Evolutionary conservation across 2,329 filamentous ascomycete genomes (phyloP), one percentile per base, ranked within the genome.

Genomic region (Tricladium varicosporioides): DNA sequence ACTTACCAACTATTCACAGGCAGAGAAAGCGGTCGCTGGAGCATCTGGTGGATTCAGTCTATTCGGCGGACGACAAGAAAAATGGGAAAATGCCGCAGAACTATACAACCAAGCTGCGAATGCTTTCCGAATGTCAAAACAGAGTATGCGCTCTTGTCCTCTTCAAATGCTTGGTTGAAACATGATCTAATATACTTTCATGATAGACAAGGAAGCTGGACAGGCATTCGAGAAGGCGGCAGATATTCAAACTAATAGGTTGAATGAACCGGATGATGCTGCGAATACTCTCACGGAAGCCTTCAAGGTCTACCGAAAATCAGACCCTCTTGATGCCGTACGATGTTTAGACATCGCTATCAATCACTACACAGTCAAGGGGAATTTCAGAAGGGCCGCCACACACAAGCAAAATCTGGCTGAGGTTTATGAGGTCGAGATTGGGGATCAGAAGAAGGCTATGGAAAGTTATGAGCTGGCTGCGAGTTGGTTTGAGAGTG

Each of bases 261-360:
- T 97, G 51, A 95, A 92, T 71, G 92, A 97, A 70, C 90, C 89
- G 44, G 91, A 96, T 71, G 94, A 97, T 71, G 91, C 92, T 48
- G 92, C 93, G 62, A 95, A 96, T 75, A 88, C 88, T 48, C 78
- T 92, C 60, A 84, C 88, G 68, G 92, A 97, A 73, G 94, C 94
- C 52, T 97, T 92, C 82, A 97, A 97, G 79, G 88, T 91, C 59
- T 97, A 97, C 77, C 84, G 88, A 68, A 95, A 92, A 75, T 86
- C 89, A 53, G 86, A 90, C 67, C 92, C 92, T 16, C 81, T 91
- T 70, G 88, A 93, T 68, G 93, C 92, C 14, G 90, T 88, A 45
- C 80, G 90, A 60, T 92, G 90, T 69, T 78, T 97, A 55, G 84
- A 91, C 63, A 77, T 86, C 63, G 89, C 92, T 43, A 91, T 97